A percentile compares a stretch with the other conserved stretches of the same genome.
phyloP scores from a whole-genome alignment of 768 basidiomycete species.

The Cystobasidium onofrii region DNA sequence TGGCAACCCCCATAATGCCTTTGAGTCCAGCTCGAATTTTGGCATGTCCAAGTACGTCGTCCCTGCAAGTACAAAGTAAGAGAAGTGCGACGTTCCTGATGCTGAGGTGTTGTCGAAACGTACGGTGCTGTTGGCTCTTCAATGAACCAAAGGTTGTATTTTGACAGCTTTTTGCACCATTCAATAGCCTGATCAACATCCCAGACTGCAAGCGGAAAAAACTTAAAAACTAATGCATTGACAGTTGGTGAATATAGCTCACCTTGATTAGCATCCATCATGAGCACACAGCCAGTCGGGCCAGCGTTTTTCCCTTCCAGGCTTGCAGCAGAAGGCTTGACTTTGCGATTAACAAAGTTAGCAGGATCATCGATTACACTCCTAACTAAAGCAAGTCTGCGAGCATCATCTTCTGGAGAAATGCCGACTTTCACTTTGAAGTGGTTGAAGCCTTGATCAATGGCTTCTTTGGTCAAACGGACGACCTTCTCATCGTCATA shows the following conservation, averaged over 20 bases:
- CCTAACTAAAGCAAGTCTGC: conserved; percentile 78
- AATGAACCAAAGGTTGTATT: conserved; percentile 90
- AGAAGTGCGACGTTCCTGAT: not conserved
- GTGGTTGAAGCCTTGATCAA: conserved; percentile 84
- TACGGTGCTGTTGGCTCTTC: conserved; percentile 81
- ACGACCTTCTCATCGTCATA: conserved; percentile 89
- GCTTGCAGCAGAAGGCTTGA: conserved; percentile 56
- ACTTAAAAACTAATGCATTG: not conserved
- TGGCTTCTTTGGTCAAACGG: conserved; percentile 70
- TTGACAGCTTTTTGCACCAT: conserved; percentile 69
- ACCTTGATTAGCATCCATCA: conserved; percentile 91
- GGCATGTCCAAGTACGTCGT: conserved; percentile 79
- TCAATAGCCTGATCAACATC: conserved; percentile 88
- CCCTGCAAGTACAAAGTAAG: conserved; percentile 41
- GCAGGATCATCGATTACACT: conserved; percentile 90
- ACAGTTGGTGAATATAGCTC: not conserved
- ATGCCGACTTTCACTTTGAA: conserved; percentile 93
- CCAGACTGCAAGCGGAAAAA: conserved; percentile 54
- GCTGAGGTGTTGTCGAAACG: not conserved
- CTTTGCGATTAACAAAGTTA: conserved; percentile 55
- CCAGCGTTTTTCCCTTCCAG: conserved; percentile 85
- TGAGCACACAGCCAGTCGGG: conserved; percentile 83
- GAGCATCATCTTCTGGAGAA: conserved; percentile 67
- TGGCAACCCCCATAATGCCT: conserved; percentile 74
- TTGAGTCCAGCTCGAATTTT: conserved; percentile 59